Base-by-base conservation (phyloP, 306 rosid species). In the Aeschynomene evenia region DNA sequence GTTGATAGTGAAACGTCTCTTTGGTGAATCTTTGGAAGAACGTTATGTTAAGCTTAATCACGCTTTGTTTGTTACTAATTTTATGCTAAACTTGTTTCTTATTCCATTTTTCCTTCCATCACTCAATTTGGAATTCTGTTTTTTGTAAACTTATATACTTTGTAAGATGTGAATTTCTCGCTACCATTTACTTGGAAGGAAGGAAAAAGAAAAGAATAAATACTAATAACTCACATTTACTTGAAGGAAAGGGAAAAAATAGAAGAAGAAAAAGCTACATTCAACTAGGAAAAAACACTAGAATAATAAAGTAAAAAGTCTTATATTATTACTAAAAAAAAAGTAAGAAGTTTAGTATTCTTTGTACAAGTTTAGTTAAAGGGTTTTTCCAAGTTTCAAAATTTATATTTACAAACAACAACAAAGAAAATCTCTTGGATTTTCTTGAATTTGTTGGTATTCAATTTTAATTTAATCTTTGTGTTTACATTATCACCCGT, bases 11-110 rank as follows among this genome's bases (percentile, higher is more conserved):
- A 34, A 34, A 45, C 68, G 77, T 20, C 71, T 77, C 71, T 74
- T 76, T 33, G 80, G 83, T 66, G 83, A 90, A 79, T 78, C 92
- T 87, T 90, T 84, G 80, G 84, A 84, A 7, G 65, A 72, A 78
- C 82, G 75, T 78, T 72, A 49, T 64, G 39, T 23, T 34, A n/a
- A 33, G 83, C 36, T 80, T 48, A 69, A 65, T 57, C 26, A 31
- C 36, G 43, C 2, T 10, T 37, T 37, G 33, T 19, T 83, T 28
- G 5, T 4, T 85, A 40, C 15, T 58, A 24, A 33, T 65, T 37
- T 65, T 49, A 49, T 42, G 12, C 29, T 48, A 63, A 52, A 20
- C 48, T 63, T 51, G 4, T 20, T 61, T 22, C 9, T 66, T 14
- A 9, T 54, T 70, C 66, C 52, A n/a, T n/a, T 70, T 45, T 45